Percentiles rank a stretch among this genome's conserved stretches.
Evolutionary conservation across 2,329 filamentous ascomycete species (phyloP).

Genomic region (Aspergillus sp.): DNA sequence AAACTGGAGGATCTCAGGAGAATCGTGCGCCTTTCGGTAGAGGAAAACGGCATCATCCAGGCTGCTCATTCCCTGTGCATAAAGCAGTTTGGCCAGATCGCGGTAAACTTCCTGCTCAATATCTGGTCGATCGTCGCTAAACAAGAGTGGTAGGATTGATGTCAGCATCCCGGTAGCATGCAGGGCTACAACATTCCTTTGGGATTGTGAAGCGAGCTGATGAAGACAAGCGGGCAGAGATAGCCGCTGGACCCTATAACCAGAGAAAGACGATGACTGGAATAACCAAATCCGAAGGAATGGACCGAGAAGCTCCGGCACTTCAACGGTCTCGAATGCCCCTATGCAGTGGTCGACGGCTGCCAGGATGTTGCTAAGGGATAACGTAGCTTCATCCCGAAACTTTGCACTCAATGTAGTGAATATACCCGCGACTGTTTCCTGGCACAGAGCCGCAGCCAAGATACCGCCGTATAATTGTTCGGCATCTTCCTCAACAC

Average conservation of each 20-base stretch:
- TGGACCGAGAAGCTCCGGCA: conserved; percentile 29
- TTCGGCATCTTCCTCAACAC: conserved; percentile 49
- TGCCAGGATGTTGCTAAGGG: conserved; percentile 15
- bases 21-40: conserved; percentile 47
- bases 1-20: conserved; percentile 54
- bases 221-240: conserved; percentile 57
- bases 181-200: conserved; percentile 60
- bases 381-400: conserved; percentile 6
- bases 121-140: conserved; percentile 46
- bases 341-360: conserved; percentile 30
- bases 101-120: conserved; percentile 53
- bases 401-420: conserved; percentile 27
- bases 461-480: conserved; percentile 77
- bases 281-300: conserved; percentile 44
- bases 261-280: conserved; percentile 48
- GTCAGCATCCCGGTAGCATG: conserved; percentile 64
- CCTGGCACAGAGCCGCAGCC: conserved; percentile 70
- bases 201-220: conserved; percentile 51
- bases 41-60: conserved; percentile 79
- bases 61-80: conserved; percentile 66
- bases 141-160: conserved; percentile 54
- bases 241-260: conserved; percentile 32
- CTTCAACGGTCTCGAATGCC: conserved; percentile 34
- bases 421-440: conserved; percentile 62
- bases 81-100: conserved; percentile 57